Evolutionary conservation across 768 basidiomycete species (phyloP), one percentile per base, ranked within the genome.

Genomic region (Auriscalpium microsporum): DNA sequence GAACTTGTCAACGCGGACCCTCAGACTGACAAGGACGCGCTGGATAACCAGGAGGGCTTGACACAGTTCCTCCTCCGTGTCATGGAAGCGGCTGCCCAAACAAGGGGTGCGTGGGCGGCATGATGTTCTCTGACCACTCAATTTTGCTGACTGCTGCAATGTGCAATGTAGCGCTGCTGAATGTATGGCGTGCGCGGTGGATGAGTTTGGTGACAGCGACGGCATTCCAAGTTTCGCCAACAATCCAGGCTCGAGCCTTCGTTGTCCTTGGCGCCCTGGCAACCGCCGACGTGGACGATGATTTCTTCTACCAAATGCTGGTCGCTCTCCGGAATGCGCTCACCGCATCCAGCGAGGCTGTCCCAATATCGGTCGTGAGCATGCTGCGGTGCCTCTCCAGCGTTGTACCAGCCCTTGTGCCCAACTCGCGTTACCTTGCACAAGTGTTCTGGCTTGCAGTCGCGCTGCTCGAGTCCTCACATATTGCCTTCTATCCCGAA

Each of bases 161-260:
- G 28, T 28, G 28, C 28, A 28, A 28, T 53, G 19, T 53, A 90
- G 90, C 85, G 10, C 68, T 91, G 3, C 70, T 88, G 34, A 96
- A 96, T 64, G 80, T 88, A 3, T 96, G 94, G 94, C 80, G 87
- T 56, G 90, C 93, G 28, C 78, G 94, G 37, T 95, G 93, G 92
- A 93, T 93, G 87, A 84, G 90, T 44, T 68, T 96, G 55, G 82
- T 92, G 13, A 87, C 89, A 1, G 83, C 90, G 1, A 89, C 88
- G 0, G 91, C 93, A 19, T 95, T 95, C 73, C 94, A 95, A 64
- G 79, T 87, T 48, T 90, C 89, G 4, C 86, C 90, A 0, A 83
- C 87, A 2, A 81, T 93, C n/a, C 94, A 95, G 65, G 83, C 87
- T 28, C 83, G 90, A 10, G 88, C 91, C 0, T 95, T 94, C 67